Conservation (phyloP, 768 basidiomycete species). For the Tricholoma terreum region DNA sequence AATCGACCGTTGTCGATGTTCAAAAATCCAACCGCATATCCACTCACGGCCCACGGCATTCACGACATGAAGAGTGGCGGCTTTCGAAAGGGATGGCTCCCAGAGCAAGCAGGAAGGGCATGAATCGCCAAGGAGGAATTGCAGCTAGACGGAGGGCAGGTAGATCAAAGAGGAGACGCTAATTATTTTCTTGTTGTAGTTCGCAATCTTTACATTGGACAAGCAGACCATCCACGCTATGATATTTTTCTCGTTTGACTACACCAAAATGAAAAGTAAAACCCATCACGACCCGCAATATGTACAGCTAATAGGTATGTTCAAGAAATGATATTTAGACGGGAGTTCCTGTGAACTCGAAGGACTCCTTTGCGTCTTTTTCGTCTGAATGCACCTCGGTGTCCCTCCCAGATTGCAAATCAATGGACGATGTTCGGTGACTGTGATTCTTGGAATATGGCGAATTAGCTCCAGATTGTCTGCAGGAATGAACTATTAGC, state of each 20-base stretch:
- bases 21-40: conserved; percentile 48
- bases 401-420: conserved; percentile 26
- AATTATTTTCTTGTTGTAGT: conserved; percentile 20
- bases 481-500: conserved; percentile 2
- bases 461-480: conserved; percentile 18
- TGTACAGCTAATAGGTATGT: not conserved
- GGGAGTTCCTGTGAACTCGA: conserved; percentile 19
- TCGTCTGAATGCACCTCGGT: conserved; percentile 24
- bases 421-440: conserved; percentile 22
- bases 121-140: conserved; percentile 66
- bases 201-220: not conserved
- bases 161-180: conserved; percentile 68
- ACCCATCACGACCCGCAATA: not conserved
- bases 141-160: conserved; percentile 67
- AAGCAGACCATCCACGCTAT: not conserved
- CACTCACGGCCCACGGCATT: conserved; percentile 77
- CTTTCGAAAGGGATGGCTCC: conserved; percentile 69
- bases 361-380: conserved; percentile 23
- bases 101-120: conserved; percentile 45
- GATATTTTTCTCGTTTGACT: not conserved
- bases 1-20: conserved; percentile 55
- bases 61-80: conserved; percentile 81
- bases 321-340: not conserved
- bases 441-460: conserved; percentile 25
- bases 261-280: too few relatives aligned